phyloP scores from a whole-genome alignment of 2,329 filamentous ascomycete genomes.

The Tympanopsis confertula region DNA sequence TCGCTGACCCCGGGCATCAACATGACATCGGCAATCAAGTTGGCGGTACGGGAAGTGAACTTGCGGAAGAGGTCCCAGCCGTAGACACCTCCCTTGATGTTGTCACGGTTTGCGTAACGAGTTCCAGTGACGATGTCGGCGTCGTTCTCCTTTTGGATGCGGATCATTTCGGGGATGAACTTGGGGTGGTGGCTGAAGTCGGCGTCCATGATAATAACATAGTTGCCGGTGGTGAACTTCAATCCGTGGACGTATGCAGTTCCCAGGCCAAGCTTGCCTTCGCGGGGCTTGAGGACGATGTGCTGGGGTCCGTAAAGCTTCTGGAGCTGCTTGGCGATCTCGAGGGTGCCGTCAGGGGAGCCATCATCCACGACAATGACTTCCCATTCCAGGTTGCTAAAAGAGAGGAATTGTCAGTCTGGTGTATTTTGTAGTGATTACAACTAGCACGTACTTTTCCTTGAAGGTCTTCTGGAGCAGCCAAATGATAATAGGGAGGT shows the following conservation, averaged over 20 bases:
- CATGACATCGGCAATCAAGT: constrained; percentile 90
- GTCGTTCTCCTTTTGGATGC: constrained; percentile 61
- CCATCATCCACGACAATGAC: constrained; percentile 97
- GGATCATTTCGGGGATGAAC: constrained; percentile 93
- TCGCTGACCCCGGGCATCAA: constrained; percentile 89
- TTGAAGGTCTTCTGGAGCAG: constrained; percentile 86
- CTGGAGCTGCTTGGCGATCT: constrained; percentile 80
- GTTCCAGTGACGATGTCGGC: constrained; percentile 97
- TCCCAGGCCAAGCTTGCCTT: constrained; percentile 92
- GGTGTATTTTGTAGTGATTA: not conserved
- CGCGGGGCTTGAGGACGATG: constrained; percentile 74
- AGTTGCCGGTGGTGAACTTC: constrained; percentile 83
- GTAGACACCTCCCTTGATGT: constrained; percentile 65
- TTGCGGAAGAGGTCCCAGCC: constrained; percentile 94
- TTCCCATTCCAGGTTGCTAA: constrained; percentile 87
- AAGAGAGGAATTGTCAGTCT: not conserved
- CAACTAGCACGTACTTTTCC: constrained; percentile 51
- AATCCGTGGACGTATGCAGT: constrained; percentile 94
- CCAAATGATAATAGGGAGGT: constrained; percentile 92
- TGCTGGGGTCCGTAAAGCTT: constrained; percentile 64
- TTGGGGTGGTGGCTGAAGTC: constrained; percentile 99
- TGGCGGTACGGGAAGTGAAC: constrained; percentile 75
- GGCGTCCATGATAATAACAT: constrained; percentile 99
- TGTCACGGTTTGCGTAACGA: constrained; percentile 59
- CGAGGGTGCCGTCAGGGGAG: constrained; percentile 88